Evolutionary conservation across 345 rosid genomes (phyloP).

Genomic region (Brassica napus): Da-Ae NC_063436.1:467001-467500

Average conservation of each 20-base stretch:
- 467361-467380: slow-evolving; percentile 38
- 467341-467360: slow-evolving; percentile 29
- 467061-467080: slow-evolving; percentile 27
- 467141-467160: background rate
- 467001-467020: background rate
- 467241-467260: slow-evolving; percentile 19
- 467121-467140: background rate
- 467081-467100: slow-evolving; percentile 8
- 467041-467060: background rate
- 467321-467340: slow-evolving; percentile 37
- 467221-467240: background rate
- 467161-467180: background rate
- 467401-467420: background rate
- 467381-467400: background rate
- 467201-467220: background rate
- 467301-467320: slow-evolving; percentile 36
- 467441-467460: background rate
- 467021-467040: background rate
- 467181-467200: background rate
- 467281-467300: slow-evolving; percentile 38
- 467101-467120: slow-evolving; percentile 7
- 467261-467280: slow-evolving; percentile 21
- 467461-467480: background rate
- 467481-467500: slow-evolving; percentile 3
- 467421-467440: background rate